Evolutionary conservation across 2,329 filamentous ascomycete genomes (phyloP).

Genomic region (Cadophora sp.): DNA sequence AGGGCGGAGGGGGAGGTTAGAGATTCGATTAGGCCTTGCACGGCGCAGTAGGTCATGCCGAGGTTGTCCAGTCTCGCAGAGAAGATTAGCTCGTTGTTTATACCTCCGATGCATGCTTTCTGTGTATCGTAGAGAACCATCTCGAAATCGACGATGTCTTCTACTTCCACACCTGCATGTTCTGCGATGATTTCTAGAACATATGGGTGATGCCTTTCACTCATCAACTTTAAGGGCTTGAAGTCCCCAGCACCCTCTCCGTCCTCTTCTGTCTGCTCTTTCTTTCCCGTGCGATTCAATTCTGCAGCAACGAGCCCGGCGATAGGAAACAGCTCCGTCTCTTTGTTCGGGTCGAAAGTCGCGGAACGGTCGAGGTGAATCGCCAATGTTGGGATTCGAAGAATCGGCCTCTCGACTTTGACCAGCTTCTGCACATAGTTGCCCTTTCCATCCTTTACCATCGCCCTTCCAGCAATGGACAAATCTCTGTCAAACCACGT

Average conservation of each 20-base stretch:
- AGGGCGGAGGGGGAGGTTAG: conserved; percentile 68
- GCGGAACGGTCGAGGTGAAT: conserved; percentile 90
- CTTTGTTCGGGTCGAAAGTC: conserved; percentile 94
- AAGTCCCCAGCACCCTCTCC: conserved; percentile 61
- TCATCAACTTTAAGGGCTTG: conserved; percentile 76
- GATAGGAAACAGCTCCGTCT: conserved; percentile 94
- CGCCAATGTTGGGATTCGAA: conserved; percentile 91
- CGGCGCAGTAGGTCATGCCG: conserved; percentile 93
- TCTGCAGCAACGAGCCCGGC: conserved; percentile 86
- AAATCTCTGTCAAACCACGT: conserved; percentile 98
- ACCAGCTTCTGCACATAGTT: conserved; percentile 84
- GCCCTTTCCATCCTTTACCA: conserved; percentile 77
- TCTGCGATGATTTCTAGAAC: conserved; percentile 85
- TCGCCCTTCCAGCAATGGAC: conserved; percentile 84
- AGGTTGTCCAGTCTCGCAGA: conserved; percentile 96
- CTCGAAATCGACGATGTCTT: conserved; percentile 90
- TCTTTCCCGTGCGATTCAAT: conserved; percentile 76
- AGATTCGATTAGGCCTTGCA: conserved; percentile 84
- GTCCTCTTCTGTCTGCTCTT: conserved; percentile 46
- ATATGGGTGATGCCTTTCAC: conserved; percentile 86
- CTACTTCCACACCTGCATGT: conserved; percentile 72
- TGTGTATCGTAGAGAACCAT: conserved; percentile 97
- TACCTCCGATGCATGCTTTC: conserved; percentile 83
- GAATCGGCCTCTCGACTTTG: conserved; percentile 87
- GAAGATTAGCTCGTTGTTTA: conserved; percentile 95